Conservation (phyloP, 2,329 filamentous ascomycete genomes). For the Thelonectria discophora region DNA sequence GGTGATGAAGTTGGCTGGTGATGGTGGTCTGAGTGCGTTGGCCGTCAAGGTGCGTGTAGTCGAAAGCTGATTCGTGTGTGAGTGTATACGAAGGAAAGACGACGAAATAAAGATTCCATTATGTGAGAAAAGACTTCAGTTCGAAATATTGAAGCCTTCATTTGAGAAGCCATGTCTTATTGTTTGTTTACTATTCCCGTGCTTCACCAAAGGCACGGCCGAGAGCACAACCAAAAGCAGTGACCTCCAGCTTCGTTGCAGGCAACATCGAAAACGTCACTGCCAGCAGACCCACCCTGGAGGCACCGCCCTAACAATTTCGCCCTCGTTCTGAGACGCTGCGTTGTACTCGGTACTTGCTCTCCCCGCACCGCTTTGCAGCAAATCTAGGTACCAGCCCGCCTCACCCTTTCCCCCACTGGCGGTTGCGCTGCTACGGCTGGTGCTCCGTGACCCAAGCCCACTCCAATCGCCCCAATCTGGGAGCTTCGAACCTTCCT, state of each 20-base stretch:
- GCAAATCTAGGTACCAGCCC: constrained; percentile 6
- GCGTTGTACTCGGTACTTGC: constrained; percentile 16
- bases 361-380: constrained; percentile 1
- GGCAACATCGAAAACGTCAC: constrained; percentile 51
- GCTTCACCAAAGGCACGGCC: neutral
- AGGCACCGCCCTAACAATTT: constrained; percentile 27
- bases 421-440: constrained; percentile 19
- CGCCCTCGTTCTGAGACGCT: constrained; percentile 17
- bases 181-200: neutral
- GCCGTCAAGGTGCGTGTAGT: too few species aligned
- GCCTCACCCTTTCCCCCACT: constrained; percentile 10
- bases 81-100: too few species aligned
- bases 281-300: constrained; percentile 34
- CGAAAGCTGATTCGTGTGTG: too few species aligned
- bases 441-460: constrained; percentile 32
- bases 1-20: too few species aligned
- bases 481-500: constrained; percentile 47
- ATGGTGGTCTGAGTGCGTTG: too few species aligned
- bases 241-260: constrained; percentile 27
- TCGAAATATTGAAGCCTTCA: neutral
- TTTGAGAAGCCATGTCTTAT: neutral
- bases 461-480: constrained; percentile 37
- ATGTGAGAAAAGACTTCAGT: too few species aligned
- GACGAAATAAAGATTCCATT: too few species aligned
- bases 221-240: constrained; percentile 2